Evolutionary conservation across 2,329 filamentous ascomycete genomes (phyloP), one percentile per base, ranked within the genome.

Genomic region (Sclerotinia sclerotiorum): DNA sequence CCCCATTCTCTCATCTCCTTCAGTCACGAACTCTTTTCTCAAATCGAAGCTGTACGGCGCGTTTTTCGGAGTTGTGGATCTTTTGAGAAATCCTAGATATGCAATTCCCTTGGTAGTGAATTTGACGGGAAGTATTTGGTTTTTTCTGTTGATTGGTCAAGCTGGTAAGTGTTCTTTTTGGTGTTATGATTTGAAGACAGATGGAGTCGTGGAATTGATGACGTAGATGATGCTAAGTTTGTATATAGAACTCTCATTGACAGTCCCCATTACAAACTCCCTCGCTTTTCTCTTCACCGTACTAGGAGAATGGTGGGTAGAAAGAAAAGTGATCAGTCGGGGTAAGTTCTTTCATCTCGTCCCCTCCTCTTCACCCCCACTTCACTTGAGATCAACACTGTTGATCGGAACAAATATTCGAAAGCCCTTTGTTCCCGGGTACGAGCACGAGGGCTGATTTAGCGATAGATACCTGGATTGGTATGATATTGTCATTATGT

Each of bases 251-350:
- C 78, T 98, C 74, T 97, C 93, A 77, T 82, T 98, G 71, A 97
- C 94, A 2, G 94, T 98, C 0, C 94, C 94, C 1, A 95, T 98
- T 71, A 94, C 94, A 1, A 98, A 98, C 76, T 97, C 93, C 0
- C 81, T 97, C 76, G 94, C 94, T 0, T 98, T 98, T 74, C 80
- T 98, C n/a, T 98, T 97, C 77, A 98, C 94, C 0, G 94, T 97
- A 2, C 76, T 97, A 17, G 94, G 94, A 0, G 94, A 98, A 74
- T 98, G 94, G 93, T 96, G 90, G 83, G 93, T 94, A 0, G 94
- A 97, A 75, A 88, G 88, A 70, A 98, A 97, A 79, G 90, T 94
- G 1, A 97, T 98, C 70, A 91, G 89, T 73, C 85, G 88, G 83
- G 87, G 92, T 93, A 81, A 76, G 85, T 66, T 49, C 54, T 15